Conservation (phyloP, 2,329 filamentous ascomycete species). For the Dactylellina cionopaga region DNA sequence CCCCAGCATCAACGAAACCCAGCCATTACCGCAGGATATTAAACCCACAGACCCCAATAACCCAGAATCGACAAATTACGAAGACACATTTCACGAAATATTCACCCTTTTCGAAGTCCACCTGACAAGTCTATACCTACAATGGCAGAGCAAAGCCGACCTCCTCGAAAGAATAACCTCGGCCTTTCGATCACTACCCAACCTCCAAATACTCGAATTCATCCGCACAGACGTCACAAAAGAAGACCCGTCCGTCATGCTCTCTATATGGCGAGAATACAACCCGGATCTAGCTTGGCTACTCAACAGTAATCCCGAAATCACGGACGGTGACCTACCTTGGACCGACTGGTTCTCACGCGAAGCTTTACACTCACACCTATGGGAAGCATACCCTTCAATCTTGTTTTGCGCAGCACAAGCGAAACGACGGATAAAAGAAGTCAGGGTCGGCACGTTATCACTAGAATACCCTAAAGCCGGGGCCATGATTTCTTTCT, state of each 20-base stretch:
- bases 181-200: slow-evolving; percentile 34
- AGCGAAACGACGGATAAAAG: slow-evolving; percentile 31
- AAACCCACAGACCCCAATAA: no score
- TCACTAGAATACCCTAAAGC: slow-evolving; percentile 33
- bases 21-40: no score
- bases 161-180: slow-evolving; percentile 37
- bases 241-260: slow-evolving; percentile 40
- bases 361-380: slow-evolving; percentile 31
- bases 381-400: slow-evolving; percentile 47
- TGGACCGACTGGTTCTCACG: slow-evolving; percentile 48
- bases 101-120: slow-evolving; percentile 46
- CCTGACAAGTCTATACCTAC: slow-evolving; percentile 20
- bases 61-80: slow-evolving; percentile 29
- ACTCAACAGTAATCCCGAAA: slow-evolving; percentile 39
- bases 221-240: slow-evolving; percentile 45
- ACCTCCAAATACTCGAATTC: slow-evolving; percentile 30
- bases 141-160: slow-evolving; percentile 44
- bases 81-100: slow-evolving; percentile 43
- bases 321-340: slow-evolving; percentile 37
- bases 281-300: slow-evolving; percentile 39
- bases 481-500: slow-evolving; percentile 38
- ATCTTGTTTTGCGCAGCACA: slow-evolving; percentile 40
- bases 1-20: not conserved
- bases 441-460: slow-evolving; percentile 24
- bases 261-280: slow-evolving; percentile 39